Evolutionary conservation across 805 yeast genomes (phyloP).

Genomic region (Ogataea ramenticola): DNA sequence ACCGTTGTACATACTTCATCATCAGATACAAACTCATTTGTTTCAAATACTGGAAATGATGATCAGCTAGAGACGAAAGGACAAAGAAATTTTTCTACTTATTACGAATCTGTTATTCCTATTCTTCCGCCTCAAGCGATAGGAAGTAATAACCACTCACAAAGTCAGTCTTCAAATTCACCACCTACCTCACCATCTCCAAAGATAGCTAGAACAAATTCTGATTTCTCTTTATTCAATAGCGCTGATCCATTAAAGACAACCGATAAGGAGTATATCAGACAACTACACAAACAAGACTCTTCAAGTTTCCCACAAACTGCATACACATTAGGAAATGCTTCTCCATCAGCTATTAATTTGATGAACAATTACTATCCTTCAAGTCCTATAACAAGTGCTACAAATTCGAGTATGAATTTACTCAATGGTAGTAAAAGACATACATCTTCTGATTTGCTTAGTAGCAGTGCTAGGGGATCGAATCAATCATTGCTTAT

Average conservation of each 20-base stretch:
- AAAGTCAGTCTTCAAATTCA: neutral
- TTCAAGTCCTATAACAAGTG: slow-evolving; percentile 7
- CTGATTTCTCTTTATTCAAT: neutral
- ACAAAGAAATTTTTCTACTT: slow-evolving; percentile 7
- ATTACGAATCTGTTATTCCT: slow-evolving; percentile 27
- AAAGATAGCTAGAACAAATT: neutral
- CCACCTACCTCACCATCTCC: neutral
- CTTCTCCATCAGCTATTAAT: slow-evolving; percentile 22
- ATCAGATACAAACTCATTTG: slow-evolving; percentile 2
- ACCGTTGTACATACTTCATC: neutral
- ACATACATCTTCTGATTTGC: neutral
- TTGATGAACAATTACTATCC: slow-evolving; percentile 17
- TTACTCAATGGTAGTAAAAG: slow-evolving; percentile 3
- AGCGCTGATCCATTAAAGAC: no score
- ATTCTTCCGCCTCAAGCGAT: slow-evolving; percentile 15
- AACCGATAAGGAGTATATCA: slow-evolving; percentile 14
- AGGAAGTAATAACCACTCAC: neutral
- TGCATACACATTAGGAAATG: slow-evolving; percentile 15
- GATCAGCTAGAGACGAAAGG: neutral
- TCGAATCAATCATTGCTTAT: slow-evolving; percentile 10
- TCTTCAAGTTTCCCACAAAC: slow-evolving; percentile 25
- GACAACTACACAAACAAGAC: slow-evolving; percentile 22
- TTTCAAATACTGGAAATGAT: neutral
- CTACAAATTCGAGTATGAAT: slow-evolving; percentile 14
- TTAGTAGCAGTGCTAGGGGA: slow-evolving; percentile 8